Base-by-base conservation (phyloP, 805 yeast genomes). In the Nakazawaea ambrosiae region DNA sequence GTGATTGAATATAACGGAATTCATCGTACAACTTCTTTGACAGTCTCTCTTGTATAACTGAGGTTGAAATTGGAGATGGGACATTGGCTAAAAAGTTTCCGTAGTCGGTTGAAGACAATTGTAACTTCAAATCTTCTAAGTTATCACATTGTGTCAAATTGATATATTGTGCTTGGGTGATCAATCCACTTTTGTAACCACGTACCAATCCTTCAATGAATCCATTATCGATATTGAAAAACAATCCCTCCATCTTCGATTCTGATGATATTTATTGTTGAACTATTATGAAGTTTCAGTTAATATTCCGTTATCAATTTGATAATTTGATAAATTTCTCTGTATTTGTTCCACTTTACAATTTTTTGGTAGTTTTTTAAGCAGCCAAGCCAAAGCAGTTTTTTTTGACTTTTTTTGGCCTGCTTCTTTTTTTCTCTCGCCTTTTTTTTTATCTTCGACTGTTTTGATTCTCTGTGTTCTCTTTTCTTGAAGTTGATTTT, bases 121-220 rank as follows among this genome's bases (percentile, higher is more conserved):
- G 98, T 39, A 94, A 68, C 62, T 88, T 90, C 54, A 94, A 69
- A 62, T 92, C 99, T 41, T 92, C 98, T 46, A 92, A 70, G 29
- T 84, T 77, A 52, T 94, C 98, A 64, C 98, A 94, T 60, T 92
- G 99, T 3, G 97, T 85, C 54, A 92, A 65, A 62, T 92, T 94
- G 54, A 84, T 69, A 61, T 92, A 92, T 61, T 89, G 97, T 48
- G 81, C 75, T 23, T 75, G 61, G 9, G 81, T 75, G 35, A 92
- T 58, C 20, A 92, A 68, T 0, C 95, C 96, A 41, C 82, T 78
- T 53, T 89, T 78, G 68, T 89, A 86, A 17, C 98, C 98, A 53
- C 98, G 80, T 29, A 90, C 95, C 24, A 94, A 75, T 31, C 90
- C 98, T 63, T 92, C 99, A 49, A 92, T 73, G 64, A 73, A 92